Evolutionary conservation across 1,284 basidiomycete genomes (phyloP), one percentile per base, ranked within the genome.

Genomic region (Cryptococcus sp.): DNA sequence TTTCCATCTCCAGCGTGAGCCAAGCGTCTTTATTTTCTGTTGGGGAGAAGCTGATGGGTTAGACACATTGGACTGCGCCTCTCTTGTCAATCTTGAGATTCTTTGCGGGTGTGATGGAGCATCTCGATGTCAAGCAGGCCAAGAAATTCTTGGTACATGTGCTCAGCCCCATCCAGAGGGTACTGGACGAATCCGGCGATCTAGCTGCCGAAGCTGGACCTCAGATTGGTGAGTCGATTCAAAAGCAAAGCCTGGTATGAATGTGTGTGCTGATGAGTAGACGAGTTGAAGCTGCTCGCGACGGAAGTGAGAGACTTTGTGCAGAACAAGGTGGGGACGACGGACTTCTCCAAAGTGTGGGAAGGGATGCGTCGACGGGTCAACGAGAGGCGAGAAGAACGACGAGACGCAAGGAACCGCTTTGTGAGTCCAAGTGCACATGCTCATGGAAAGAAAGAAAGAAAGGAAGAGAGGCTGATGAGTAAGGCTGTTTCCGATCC

Each of bases 271-370:
- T 44, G 49, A 43, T 33, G 42, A 14, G 31, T 51, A 92, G 93
- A 86, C 32, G 88, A 91, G 43, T 76, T 98, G 32, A 88, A 89
- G 68, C 81, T 79, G 3, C 78, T 92, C 0, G 84, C 88, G 0
- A 77, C 80, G 12, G 93, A 99, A 70, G 76, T 98, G 11, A 86
- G 91, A 62, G 88, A 92, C 49, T 80, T 97, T 16, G 75, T 99
- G 0, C 92, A 92, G 65, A 70, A 74, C 39, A 89, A 89, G 75
- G 84, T 95, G 32, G 92, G 92, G 23, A 82, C 84, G 12, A 85
- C 84, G 1, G 80, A 78, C 48, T 98, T 95, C 72, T 82, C 90
- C 3, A 71, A 69, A 18, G 79, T 80, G 0, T 97, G 95, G 75
- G 87, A 83, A 57, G 78, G 79, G 47, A 85, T 97, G 47, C 80